These are phyloP conservation scores for Phytopythium mirpurense DNA, from an alignment of 352 stramenopile species.

Conservation along the genomic window DNA sequence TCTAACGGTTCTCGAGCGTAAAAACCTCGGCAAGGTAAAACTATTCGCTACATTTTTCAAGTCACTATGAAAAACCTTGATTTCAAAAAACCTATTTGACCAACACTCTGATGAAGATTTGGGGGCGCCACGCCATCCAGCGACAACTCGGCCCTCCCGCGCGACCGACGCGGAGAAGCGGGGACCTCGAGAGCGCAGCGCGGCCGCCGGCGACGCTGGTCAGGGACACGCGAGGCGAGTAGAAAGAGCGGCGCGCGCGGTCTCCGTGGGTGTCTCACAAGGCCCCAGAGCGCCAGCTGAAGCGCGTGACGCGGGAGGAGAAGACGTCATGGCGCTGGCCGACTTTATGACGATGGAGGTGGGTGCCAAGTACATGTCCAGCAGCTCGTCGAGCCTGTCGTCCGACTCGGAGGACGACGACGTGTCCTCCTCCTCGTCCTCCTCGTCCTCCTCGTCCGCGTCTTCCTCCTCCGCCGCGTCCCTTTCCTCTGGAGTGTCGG, in stretches of 20 bases:
- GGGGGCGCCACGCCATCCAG: constrained; percentile 28
- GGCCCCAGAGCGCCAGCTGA: too few species aligned
- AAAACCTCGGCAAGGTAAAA: constrained; percentile 10
- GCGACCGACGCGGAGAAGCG: constrained; percentile 3
- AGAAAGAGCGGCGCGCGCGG: constrained; percentile 1
- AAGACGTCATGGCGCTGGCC: constrained; percentile 44
- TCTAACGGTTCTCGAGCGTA: not conserved
- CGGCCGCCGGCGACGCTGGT: not conserved
- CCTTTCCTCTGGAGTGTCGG: constrained; percentile 4
- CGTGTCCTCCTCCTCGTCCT: constrained; percentile 39
- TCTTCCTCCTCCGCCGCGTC: constrained; percentile 25
- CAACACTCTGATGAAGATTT: constrained; percentile 36
- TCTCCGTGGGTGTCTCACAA: not conserved
- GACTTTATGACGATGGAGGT: constrained; percentile 75
- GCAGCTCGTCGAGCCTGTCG: constrained; percentile 69
- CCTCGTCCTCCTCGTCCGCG: constrained; percentile 23
- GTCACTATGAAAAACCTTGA: constrained; percentile 5
- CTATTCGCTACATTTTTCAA: constrained; percentile 12
- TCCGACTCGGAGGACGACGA: constrained; percentile 61
- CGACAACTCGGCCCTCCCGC: constrained; percentile 6
- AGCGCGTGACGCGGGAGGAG: not conserved
- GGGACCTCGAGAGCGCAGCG: constrained; percentile 6
- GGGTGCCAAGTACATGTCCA: constrained; percentile 74
- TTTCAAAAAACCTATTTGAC: constrained; percentile 21
- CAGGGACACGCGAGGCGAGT: not conserved